Evolutionary conservation across 352 stramenopile species (phyloP), one percentile per base, ranked within the genome.

Genomic region (Aphanomyces cochlioides): DNA sequence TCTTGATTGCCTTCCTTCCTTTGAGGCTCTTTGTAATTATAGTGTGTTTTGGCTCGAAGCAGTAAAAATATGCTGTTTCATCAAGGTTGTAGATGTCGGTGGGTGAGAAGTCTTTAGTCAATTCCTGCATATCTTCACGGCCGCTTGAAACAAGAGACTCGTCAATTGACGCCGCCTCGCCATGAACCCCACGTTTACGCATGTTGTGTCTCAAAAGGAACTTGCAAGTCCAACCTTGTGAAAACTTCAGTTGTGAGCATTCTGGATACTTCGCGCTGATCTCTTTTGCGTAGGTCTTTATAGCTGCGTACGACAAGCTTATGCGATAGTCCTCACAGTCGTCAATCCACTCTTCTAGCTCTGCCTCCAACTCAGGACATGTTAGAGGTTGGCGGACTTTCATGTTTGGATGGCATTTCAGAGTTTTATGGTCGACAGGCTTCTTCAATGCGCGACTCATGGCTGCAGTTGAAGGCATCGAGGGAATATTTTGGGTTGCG

Each of bases 1-100:
- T 63, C 21, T 76, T 76, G 19, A 76, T 17, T 5, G 15, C 43
- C 54, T 61, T 61, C 10, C 54, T 1, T 3, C 54, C 54, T 37
- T 28, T n/a, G 28, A 61, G 19, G 6, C 5, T n/a, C 7, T 28
- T 37, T 8, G 19, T 40, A 0, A 0, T 45, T 3, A 61, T 61
- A 3, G 54, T 21, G 12, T 61, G 17, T 7, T 28, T 43, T 0
- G 17, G 1, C 1, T n/a, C 54, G n/a, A 4, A 7, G 54, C 54
- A 61, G 1, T 43, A 61, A n/a, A 61, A 61, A 37, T 61, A 61
- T 5, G 54, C 54, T 0, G 54, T 21, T 3, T 61, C 54, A 3
- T 61, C 54, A 3, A 61, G 7, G 28, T 61, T 61, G 21, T 41
- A 61, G 1, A 61, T 41, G 2, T 58, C 50, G 17, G 1, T 1